phyloP scores from a whole-genome alignment of 2,329 filamentous ascomycete genomes.

The Volutella citrinella region DNA sequence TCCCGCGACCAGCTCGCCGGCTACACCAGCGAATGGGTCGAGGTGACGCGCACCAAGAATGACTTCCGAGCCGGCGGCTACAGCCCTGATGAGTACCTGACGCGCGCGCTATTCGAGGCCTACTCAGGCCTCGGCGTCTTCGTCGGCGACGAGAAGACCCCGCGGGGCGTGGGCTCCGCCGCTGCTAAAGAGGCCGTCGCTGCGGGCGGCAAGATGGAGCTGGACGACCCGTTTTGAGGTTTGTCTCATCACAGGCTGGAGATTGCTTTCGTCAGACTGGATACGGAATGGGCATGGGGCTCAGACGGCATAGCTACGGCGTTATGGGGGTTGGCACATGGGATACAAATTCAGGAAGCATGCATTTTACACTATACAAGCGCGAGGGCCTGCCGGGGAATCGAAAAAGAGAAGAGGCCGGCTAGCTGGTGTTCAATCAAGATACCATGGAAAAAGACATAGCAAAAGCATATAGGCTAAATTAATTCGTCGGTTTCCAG shows the following conservation, averaged over 20 bases:
- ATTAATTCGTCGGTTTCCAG: too few species aligned
- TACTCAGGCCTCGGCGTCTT: slow-evolving; percentile 89
- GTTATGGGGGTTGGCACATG: too few species aligned
- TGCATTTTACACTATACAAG: too few species aligned
- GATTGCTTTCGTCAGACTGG: slow-evolving; percentile 5
- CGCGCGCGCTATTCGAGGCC: slow-evolving; percentile 78
- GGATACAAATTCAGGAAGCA: slow-evolving; percentile 4
- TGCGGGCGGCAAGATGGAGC: slow-evolving; percentile 42
- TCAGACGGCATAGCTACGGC: slow-evolving; percentile 27
- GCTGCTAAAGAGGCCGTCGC: slow-evolving; percentile 36
- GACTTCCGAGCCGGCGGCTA: slow-evolving; percentile 78
- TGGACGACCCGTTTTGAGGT: slow-evolving; percentile 47
- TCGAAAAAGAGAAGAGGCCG: too few species aligned
- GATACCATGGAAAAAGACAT: slow-evolving; percentile 3
- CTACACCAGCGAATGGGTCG: slow-evolving; percentile 75
- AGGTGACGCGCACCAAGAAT: slow-evolving; percentile 61
- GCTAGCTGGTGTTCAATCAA: too few species aligned
- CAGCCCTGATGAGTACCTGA: slow-evolving; percentile 76
- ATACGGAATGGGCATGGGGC: not conserved
- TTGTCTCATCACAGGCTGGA: too few species aligned
- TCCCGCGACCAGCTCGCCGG: slow-evolving; percentile 45
- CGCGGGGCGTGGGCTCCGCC: slow-evolving; percentile 32
- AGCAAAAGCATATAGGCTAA: too few species aligned
- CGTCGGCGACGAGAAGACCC: slow-evolving; percentile 69
- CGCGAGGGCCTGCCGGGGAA: too few species aligned